Evolutionary conservation across 106 monocot species (phyloP), one percentile per base, ranked within the genome.

Genomic region (Phalaenopsis equestris): DNA sequence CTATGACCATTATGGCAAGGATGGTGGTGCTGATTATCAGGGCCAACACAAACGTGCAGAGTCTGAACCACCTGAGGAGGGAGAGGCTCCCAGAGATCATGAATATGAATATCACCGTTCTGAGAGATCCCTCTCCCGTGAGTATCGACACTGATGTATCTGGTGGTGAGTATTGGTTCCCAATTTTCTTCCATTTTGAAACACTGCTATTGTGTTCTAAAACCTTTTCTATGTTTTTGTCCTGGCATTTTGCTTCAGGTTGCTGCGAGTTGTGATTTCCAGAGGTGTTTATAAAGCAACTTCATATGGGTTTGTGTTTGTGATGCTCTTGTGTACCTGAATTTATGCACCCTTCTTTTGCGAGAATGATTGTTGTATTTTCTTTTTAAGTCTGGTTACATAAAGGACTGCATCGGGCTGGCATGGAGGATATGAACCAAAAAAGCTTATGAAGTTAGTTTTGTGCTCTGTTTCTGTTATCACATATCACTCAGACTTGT

Each of bases 1-100:
- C 41, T 84, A 86, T 74, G 85, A 81, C 15, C 42, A 47, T 36
- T 83, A 82, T 76, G 83, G 58, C 56, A 82, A 84, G 80, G 46
- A 46, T 41, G 78, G 64, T n/a, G n/a, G 56, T 64, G 82, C 68
- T 65, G 43, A 23, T 55, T 86, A 88, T 80, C 48, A 78, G 3
- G 56, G 39, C 41, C 52, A 52, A 52, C 79, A 85, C 11, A 82
- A 43, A 30, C 79, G 67, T 30, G 81, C 24, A 14, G 87, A 79
- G 64, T 65, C 78, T 55, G 88, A 88, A 38, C 81, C 82, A 42
- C 85, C 80, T 56, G 93, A 90, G 68, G 90, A 90, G 57, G 92
- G 90, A 11, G 93, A 88, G 79, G 84, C 84, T 1, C 83, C 84
- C 72, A 86, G 80, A 39, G 93, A 90, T n/a, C 83, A 83, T 47